Base-by-base conservation (phyloP, 2,329 filamentous ascomycete species). In the Clarireedia paspali region DNA sequence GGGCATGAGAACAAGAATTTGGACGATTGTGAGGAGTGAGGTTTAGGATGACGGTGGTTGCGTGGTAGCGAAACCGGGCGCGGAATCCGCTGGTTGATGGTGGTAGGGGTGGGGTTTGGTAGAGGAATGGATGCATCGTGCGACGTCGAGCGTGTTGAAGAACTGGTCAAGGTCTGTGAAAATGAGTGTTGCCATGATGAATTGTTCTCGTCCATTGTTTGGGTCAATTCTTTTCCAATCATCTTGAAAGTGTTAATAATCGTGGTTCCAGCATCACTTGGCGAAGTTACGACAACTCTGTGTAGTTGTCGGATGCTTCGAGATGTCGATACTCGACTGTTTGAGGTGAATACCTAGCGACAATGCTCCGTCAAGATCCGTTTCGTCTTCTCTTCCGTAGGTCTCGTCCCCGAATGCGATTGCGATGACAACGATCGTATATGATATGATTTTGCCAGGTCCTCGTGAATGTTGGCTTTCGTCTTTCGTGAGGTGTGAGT, bases 241-340 rank as follows among this genome's bases (percentile, higher is more conserved):
- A 27, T 47, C 24, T 30, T 47, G 24, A 27, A 15, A 30, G 9
- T 15, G 55, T 50, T 56, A 62, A 63, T 57, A 61, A 52, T 62
- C 63, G 62, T 66, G 60, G 61, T 60, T 67, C 66, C 64, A 67
- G 62, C 66, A 67, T 68, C 51, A 60, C 63, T 64, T 30, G 48
- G 15, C 23, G 6, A 15, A 39, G 4, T 40, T 23, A 34, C 27
- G 44, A 54, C 45, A 48, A 54, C 51, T 23, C 3, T 12, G 26
- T 40, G 15, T 5, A 26, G 51, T 48, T 44, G 51, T 23, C n/a
- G 14, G 9, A 30, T 36, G 6, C 6, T 3, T 14, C 24, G 6
- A 40, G 27, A 27, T 12, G 24, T 47, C 15, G 40, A 27, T 38
- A 36, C 4, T 34, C 7, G 4, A 34, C 14, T 7, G 27, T 30